phyloP scores from a whole-genome alignment of 2,329 filamentous ascomycete species.

The Thielaviopsis populi region DNA sequence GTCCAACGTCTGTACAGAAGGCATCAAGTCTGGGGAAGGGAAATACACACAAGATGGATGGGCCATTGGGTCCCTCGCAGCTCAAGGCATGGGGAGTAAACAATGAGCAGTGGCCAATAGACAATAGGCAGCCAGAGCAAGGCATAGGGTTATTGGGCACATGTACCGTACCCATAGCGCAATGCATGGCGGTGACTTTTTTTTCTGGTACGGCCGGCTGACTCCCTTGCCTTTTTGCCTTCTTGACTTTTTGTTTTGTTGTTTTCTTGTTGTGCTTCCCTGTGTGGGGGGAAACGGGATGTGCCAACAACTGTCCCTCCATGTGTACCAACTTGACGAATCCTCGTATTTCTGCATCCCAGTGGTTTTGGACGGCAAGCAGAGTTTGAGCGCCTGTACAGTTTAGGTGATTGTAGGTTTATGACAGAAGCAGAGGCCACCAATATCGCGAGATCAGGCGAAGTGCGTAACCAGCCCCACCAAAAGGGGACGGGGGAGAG shows the following conservation, averaged over 20 bases:
- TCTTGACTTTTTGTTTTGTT: not conserved
- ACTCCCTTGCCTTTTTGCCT: not conserved
- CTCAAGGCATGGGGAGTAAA: not conserved
- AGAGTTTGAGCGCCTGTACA: not conserved
- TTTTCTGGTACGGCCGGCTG: not conserved
- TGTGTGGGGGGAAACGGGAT: not conserved
- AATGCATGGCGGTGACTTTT: not conserved
- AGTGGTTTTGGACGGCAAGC: not conserved
- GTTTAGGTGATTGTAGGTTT: too few relatives aligned
- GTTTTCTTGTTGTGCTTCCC: not conserved
- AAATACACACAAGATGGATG: not conserved
- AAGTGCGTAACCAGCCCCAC: too few relatives aligned
- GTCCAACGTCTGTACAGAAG: not conserved
- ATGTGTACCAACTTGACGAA: not conserved
- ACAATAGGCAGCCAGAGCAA: too few relatives aligned
- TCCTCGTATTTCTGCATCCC: not conserved
- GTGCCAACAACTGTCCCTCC: not conserved
- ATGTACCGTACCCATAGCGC: too few relatives aligned
- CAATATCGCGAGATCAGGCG: too few relatives aligned
- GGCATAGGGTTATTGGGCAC: too few relatives aligned
- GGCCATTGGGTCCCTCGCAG: not conserved
- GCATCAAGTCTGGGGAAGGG: not conserved
- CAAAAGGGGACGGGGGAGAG: too few relatives aligned
- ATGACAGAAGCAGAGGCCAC: too few relatives aligned
- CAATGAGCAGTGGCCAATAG: not conserved